A percentile compares a stretch with the other conserved stretches of the same genome.
Conservation (phyloP, 495 filamentous ascomycete species). For the Pseudevernia furfuracea region DNA sequence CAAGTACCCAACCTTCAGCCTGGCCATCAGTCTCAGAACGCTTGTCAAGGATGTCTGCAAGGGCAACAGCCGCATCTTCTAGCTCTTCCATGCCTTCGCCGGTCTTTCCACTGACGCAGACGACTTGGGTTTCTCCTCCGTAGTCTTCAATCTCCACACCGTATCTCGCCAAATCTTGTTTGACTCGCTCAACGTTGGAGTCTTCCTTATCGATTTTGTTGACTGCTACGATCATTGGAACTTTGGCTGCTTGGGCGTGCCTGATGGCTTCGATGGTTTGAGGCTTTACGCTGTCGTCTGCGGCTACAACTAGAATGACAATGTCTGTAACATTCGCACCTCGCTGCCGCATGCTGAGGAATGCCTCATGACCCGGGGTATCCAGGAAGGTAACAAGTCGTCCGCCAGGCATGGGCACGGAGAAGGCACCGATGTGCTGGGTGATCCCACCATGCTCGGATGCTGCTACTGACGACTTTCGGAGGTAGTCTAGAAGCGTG, state of each 20-base stretch:
- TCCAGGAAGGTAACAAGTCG: constrained; percentile 94
- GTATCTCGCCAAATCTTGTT: constrained; percentile 75
- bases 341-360: constrained; percentile 89
- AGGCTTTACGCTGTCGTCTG: constrained; percentile 95
- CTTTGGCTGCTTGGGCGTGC: constrained; percentile 80
- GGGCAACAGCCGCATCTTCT: constrained; percentile 76
- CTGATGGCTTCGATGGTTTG: constrained; percentile 96
- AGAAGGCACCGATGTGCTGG: constrained; percentile 99
- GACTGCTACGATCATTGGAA: constrained; percentile 96
- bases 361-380: constrained; percentile 93
- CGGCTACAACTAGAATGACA: constrained; percentile 90
- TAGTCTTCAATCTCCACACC: constrained; percentile 90
- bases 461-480: constrained; percentile 83
- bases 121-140: constrained; percentile 89
- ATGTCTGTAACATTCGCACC: constrained; percentile 97
- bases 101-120: constrained; percentile 86
- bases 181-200: constrained; percentile 70
- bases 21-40: constrained; percentile 68
- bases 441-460: constrained; percentile 96
- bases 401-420: constrained; percentile 73
- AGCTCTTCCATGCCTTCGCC: constrained; percentile 86
- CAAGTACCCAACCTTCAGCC: constrained; percentile 89
- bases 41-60: constrained; percentile 84
- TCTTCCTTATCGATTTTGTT: constrained; percentile 92
- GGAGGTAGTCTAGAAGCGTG: constrained; percentile 87